Evolutionary conservation across 805 yeast genomes (phyloP).

Genomic region (Barnettozyma populi): DNA sequence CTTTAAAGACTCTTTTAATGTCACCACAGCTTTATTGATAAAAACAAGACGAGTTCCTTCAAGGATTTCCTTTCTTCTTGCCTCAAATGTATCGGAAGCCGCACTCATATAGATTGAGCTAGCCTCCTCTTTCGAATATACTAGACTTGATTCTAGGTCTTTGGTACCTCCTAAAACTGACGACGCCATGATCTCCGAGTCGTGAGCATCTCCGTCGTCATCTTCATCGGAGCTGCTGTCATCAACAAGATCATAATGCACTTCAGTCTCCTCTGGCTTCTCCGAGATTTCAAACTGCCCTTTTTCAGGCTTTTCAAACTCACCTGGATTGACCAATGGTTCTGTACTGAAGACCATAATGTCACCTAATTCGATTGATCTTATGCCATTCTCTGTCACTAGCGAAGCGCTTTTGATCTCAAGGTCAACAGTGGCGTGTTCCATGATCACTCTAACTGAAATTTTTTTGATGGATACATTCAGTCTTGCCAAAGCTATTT

Average conservation of each 20-base stretch:
- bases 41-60: conserved; percentile 16
- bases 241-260: conserved; percentile 21
- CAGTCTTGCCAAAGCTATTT: conserved; percentile 58
- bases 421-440: conserved; percentile 33
- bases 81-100: conserved; percentile 42
- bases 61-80: conserved; percentile 13
- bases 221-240: conserved; percentile 27
- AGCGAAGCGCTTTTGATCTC: conserved; percentile 30
- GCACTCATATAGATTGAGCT: conserved; percentile 82
- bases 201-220: conserved; percentile 12
- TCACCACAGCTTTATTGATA: conserved; percentile 32
- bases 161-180: conserved; percentile 21
- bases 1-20: conserved; percentile 43
- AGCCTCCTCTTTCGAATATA: conserved; percentile 65
- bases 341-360: conserved; percentile 35
- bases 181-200: conserved; percentile 29
- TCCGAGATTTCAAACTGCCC: not conserved
- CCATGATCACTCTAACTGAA: conserved; percentile 44
- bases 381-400: conserved; percentile 40
- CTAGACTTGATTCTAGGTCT: conserved; percentile 46
- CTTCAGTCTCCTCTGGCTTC: not conserved
- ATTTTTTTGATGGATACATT: conserved; percentile 45
- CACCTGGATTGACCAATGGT: conserved; percentile 31
- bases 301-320: not conserved
- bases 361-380: conserved; percentile 37